These are phyloP conservation scores for Colletotrichum euphorbiae DNA, from an alignment of 2,329 filamentous ascomycete species.

Conservation along the genomic window DNA sequence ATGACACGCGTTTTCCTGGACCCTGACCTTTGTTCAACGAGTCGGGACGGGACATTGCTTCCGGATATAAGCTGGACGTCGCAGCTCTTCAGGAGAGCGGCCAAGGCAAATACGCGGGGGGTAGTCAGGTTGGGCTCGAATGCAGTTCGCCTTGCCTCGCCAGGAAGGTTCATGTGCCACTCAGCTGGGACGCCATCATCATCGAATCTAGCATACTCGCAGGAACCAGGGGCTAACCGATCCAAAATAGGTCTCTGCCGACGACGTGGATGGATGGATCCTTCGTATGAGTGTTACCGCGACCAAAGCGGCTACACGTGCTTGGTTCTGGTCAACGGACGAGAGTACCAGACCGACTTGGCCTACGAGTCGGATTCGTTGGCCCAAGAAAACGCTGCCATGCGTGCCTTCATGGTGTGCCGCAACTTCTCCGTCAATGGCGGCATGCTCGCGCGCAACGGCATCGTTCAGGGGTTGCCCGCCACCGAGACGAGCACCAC, in stretches of 20 bases:
- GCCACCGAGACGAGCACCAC: conserved; percentile 58
- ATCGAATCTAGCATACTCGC: conserved; percentile 13
- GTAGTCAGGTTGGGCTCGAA: conserved; percentile 49
- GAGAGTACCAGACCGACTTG: conserved; percentile 93
- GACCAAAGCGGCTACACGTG: conserved; percentile 84
- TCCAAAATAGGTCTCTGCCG: conserved; percentile 83
- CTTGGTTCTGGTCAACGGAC: conserved; percentile 93
- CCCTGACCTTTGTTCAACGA: conserved; percentile 18
- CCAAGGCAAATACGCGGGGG: background rate
- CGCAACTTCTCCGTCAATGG: conserved; percentile 97
- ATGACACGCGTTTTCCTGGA: conserved; percentile 41
- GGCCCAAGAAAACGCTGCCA: conserved; percentile 92
- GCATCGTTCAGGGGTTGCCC: conserved; percentile 75
- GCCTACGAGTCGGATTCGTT: conserved; percentile 84
- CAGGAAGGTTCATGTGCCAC: conserved; percentile 15
- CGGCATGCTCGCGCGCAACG: conserved; percentile 83
- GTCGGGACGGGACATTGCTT: conserved; percentile 11
- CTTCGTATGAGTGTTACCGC: conserved; percentile 85
- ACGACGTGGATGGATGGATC: conserved; percentile 93
- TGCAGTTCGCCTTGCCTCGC: conserved; percentile 48
- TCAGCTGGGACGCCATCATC: conserved; percentile 25
- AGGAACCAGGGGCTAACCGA: conserved; percentile 49
- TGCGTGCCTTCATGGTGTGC: conserved; percentile 97
- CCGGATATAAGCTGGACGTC: conserved; percentile 20
- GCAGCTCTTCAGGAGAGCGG: conserved; percentile 14